These are phyloP conservation scores for Fusarium mangiferae DNA, from an alignment of 2,329 filamentous ascomycete species.

Conservation along the genomic window DNA sequence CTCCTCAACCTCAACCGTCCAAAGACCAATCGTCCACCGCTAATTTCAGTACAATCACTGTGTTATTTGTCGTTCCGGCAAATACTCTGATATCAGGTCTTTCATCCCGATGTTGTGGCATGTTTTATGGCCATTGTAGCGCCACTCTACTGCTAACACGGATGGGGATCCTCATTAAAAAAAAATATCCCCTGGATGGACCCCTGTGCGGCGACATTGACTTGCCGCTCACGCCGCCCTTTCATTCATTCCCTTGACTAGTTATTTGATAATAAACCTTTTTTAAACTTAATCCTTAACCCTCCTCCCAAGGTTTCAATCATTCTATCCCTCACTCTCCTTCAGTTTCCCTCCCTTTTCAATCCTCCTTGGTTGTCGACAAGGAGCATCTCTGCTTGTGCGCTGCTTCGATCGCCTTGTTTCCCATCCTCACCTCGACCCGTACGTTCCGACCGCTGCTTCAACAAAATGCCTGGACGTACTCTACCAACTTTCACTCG, in stretches of 20 bases:
- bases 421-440: constrained; percentile 12
- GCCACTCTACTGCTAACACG: constrained; percentile 42
- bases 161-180: constrained; percentile 48
- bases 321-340: constrained; percentile 3
- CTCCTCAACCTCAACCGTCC: background rate
- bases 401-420: constrained; percentile 1
- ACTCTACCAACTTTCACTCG: constrained; percentile 85
- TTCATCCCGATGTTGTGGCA: constrained; percentile 35
- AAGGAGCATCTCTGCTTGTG: constrained; percentile 25
- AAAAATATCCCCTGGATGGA: constrained; percentile 40
- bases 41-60: constrained; percentile 29
- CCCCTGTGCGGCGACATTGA: constrained; percentile 38
- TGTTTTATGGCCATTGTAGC: constrained; percentile 45
- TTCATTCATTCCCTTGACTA: constrained; percentile 12
- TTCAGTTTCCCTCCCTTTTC: background rate
- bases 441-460: constrained; percentile 24
- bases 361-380: constrained; percentile 1
- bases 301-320: constrained; percentile 18
- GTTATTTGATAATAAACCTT: constrained; percentile 32
- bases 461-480: constrained; percentile 74
- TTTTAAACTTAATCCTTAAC: background rate
- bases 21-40: constrained; percentile 10
- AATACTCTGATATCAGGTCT: constrained; percentile 19
- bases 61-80: constrained; percentile 21
- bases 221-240: constrained; percentile 31